Evolutionary conservation across 495 filamentous ascomycete species (phyloP).

Genomic region (Hypoxylon crocopeplum): DNA sequence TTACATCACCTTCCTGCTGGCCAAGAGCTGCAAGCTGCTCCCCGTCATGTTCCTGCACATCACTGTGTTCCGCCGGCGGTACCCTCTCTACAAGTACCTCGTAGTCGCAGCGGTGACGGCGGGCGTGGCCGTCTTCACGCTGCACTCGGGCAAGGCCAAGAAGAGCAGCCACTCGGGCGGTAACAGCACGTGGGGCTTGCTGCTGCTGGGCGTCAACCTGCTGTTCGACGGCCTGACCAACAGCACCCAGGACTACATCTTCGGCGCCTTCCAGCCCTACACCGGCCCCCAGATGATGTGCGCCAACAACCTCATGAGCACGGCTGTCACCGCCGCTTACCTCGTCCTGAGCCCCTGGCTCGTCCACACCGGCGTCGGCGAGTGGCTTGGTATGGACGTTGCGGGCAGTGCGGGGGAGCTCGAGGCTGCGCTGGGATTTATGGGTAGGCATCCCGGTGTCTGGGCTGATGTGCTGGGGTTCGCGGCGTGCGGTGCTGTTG

Average conservation of each 20-base stretch:
- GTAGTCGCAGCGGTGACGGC: slow-evolving; percentile 89
- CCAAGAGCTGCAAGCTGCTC: slow-evolving; percentile 96
- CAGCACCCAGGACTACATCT: slow-evolving; percentile 95
- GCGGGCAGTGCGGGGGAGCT: slow-evolving; percentile 72
- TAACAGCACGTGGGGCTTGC: slow-evolving; percentile 75
- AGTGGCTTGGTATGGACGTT: slow-evolving; percentile 71
- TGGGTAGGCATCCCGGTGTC: slow-evolving; percentile 76
- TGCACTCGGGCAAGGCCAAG: slow-evolving; percentile 73
- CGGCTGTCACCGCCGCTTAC: slow-evolving; percentile 74
- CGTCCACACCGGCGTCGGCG: slow-evolving; percentile 66
- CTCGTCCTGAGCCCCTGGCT: slow-evolving; percentile 81
- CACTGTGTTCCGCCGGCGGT: slow-evolving; percentile 86
- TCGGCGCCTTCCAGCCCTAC: slow-evolving; percentile 75
- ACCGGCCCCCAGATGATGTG: slow-evolving; percentile 99
- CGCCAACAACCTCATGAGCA: slow-evolving; percentile 89
- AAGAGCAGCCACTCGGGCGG: slow-evolving; percentile 56
- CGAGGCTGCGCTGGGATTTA: slow-evolving; percentile 76
- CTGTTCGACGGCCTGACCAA: slow-evolving; percentile 97
- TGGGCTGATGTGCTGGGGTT: slow-evolving; percentile 88
- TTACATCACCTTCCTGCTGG: slow-evolving; percentile 98
- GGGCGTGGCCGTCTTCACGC: slow-evolving; percentile 93
- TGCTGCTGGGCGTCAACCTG: slow-evolving; percentile 88
- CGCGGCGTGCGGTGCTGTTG: slow-evolving; percentile 88
- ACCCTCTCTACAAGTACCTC: slow-evolving; percentile 95
- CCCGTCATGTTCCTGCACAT: slow-evolving; percentile 97